Base-by-base conservation (phyloP, 2,329 filamentous ascomycete species). In the Ophiosphaerella korrae region DNA sequence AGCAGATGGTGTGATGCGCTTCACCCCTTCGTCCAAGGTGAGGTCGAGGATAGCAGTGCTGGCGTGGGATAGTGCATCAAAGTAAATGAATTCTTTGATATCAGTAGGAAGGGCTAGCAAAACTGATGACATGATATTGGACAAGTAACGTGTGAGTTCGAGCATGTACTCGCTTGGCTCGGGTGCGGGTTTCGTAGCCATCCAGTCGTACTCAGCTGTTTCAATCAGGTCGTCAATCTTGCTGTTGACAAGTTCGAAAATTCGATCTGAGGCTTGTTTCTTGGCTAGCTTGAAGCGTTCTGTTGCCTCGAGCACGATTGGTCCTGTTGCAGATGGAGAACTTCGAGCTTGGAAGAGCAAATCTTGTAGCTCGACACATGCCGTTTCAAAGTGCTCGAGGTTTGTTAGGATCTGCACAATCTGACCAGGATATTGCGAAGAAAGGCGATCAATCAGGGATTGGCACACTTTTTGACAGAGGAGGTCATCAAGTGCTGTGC, bases 321-420 rank as follows among this genome's bases (percentile, higher is more conserved):
- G 88, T 0, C 90, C 91, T 3, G 90, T 89, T 2, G 89, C 88
- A 1, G 89, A 90, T 11, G 86, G 87, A 5, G 90, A 91, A 7
- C 90, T 92, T 42, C 93, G 86, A 2, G 92, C 92, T 63, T 90
- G 84, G 45, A 93, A 91, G 33, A 99, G 82, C 2, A 97, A 81
- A 50, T 88, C 84, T 76, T 99, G 92, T 0, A 99, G 81, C 67
- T 97, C 92, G 63, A 87, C 84, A 70, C 94, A 97, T 5, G 94
- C 94, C 41, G 85, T 90, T 75, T 97, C 93, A 71, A 99, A 97
- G 74, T 99, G 92, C 71, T 97, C 93, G 14, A 99, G 78, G 68
- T 99, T 99, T 67, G 96, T 99, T 45, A 99, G 81, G 62, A 99
- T 99, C 71, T 99, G 94, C 21, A 99, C 94, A 58, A 99, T 97